A percentile compares a stretch with the other conserved stretches of the same genome.
Conservation (phyloP, 2,329 filamentous ascomycete genomes). For the Alternaria sp. region DNA sequence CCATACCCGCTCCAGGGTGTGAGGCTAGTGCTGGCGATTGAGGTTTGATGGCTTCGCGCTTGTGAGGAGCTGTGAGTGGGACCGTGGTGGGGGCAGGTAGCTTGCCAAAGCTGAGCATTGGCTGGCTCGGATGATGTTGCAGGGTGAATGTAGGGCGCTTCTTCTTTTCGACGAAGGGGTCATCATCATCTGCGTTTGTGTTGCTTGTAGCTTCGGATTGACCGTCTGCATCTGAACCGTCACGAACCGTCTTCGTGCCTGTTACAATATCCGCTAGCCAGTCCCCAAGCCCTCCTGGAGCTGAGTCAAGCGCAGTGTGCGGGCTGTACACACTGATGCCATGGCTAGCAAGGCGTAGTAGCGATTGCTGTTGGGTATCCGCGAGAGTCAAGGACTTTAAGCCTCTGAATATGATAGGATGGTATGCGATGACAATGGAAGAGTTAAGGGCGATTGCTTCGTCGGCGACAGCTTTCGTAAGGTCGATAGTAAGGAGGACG, state of each 20-base stretch:
- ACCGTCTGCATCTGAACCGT: constrained; percentile 10
- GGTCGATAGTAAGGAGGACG: constrained; percentile 85
- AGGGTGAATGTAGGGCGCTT: constrained; percentile 56
- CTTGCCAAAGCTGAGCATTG: constrained; percentile 47
- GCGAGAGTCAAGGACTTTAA: constrained; percentile 86
- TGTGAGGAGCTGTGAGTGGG: constrained; percentile 52
- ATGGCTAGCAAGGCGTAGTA: constrained; percentile 81
- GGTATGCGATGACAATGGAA: constrained; percentile 88
- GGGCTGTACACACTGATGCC: constrained; percentile 96
- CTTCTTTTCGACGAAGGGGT: constrained; percentile 48
- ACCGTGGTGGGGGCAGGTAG: constrained; percentile 20
- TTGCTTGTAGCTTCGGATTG: constrained; percentile 16
- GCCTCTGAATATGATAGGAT: constrained; percentile 95
- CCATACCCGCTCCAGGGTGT: constrained; percentile 65
- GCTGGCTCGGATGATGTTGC: constrained; percentile 60
- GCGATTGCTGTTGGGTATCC: constrained; percentile 85
- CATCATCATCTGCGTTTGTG: constrained; percentile 35
- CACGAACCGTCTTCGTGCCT: constrained; percentile 55
- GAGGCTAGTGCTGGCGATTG: constrained; percentile 52
- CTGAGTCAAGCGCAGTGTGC: constrained; percentile 93
- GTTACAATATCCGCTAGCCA: constrained; percentile 92
- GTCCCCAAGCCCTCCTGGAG: constrained; percentile 84
- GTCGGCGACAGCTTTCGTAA: constrained; percentile 87
- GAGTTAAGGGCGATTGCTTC: constrained; percentile 83
- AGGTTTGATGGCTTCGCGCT: constrained; percentile 63